phyloP scores from a whole-genome alignment of 345 rosid genomes.

The sweet orange (Citrus sinensis) region DVS_A1.0 CM039169.1:33863501-33864000 shows the following conservation, averaged over 20 bases:
- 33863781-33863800: conserved; percentile 73
- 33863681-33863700: not conserved
- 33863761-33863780: conserved; percentile 58
- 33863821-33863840: conserved; percentile 38
- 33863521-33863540: conserved; percentile 58
- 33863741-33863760: conserved; percentile 23
- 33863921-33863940: too few relatives aligned
- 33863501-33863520: conserved; percentile 46
- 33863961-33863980: not conserved
- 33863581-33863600: too few relatives aligned
- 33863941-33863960: too few relatives aligned
- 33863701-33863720: not conserved
- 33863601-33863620: too few relatives aligned
- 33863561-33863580: conserved; percentile 34
- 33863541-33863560: conserved; percentile 32
- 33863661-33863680: not conserved
- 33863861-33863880: too few relatives aligned
- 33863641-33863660: too few relatives aligned
- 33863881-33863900: too few relatives aligned
- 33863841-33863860: conserved; percentile 36
- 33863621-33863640: not conserved
- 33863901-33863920: too few relatives aligned
- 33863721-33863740: conserved; percentile 12
- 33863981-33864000: conserved; percentile 15
- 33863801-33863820: conserved; percentile 69